Evolutionary conservation across 208 protist genomes (phyloP), one percentile per base, ranked within the genome.

Genomic region (Leishmania arabica): DNA sequence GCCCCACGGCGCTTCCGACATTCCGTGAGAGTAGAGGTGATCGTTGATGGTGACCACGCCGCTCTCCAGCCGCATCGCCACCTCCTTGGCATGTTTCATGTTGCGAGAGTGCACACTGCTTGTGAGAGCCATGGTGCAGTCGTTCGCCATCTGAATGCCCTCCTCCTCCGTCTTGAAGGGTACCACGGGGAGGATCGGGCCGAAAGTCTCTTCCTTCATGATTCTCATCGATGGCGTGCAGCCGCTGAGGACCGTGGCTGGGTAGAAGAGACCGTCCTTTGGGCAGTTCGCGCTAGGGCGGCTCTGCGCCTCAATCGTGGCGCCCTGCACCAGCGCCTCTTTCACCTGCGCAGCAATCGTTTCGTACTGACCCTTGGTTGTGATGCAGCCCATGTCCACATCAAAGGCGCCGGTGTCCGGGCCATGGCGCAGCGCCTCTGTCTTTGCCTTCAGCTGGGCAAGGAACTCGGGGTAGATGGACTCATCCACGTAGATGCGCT

Each of bases 121-220:
- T 34, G 88, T 96, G 17, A 98, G 86, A 6, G 94, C 95, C 42
- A 96, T 86, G 24, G 54, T 76, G 74, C 86, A 94, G 75, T 84
- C 70, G 87, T 98, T 99, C 1, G 93, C 93, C 60, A 96, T 76
- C 42, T 49, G 51, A 47, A 98, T 86, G 1, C 88, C 92, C 77
- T 98, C 93, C 24, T 92, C 89, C 80, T 98, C 95, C 21, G 75
- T 85, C 15, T 87, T 75, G 81, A 95, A 98, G 15, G 85, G 80
- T 15, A 98, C 74, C 7, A 99, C 85, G 0, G 87, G 79, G 17
- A 98, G 80, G 31, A 99, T 84, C 62, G 97, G 97, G 53, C 97
- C 97, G 84, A 99, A 99, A n/a, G 88, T 90, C 79, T 99, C 97
- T 66, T 99, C 95, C 64, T 87, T 68, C 77, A 96, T 91, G 15